A percentile compares a stretch with the other conserved stretches of the same genome.
These are phyloP conservation scores for Suhomyces bolitotheri DNA, from an alignment of 1,139 yeast species.

Conservation along the genomic window DNA sequence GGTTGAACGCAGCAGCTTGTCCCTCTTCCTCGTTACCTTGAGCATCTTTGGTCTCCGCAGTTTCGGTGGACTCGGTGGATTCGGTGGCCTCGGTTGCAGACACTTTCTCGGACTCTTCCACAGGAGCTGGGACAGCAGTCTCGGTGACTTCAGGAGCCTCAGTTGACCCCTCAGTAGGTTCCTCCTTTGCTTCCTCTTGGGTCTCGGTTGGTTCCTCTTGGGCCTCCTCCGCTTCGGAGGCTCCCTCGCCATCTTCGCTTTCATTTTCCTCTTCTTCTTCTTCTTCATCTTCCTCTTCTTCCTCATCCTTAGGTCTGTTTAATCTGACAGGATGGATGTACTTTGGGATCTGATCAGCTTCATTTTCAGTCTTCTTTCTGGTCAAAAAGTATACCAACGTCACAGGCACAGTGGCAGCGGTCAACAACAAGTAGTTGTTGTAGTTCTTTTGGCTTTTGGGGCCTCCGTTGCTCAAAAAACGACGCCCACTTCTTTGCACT, in stretches of 20 bases:
- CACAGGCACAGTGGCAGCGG: constrained; percentile 19
- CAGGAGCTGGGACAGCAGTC: too few species aligned
- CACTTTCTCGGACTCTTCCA: constrained; percentile 9
- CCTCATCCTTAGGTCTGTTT: constrained; percentile 11
- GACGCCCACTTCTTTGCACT: constrained; percentile 16
- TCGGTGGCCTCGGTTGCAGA: constrained; percentile 4
- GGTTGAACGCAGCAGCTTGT: constrained; percentile 77
- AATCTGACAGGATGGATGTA: constrained; percentile 14
- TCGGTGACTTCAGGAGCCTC: constrained; percentile 1
- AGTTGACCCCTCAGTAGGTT: constrained; percentile 1
- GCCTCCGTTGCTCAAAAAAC: constrained; percentile 14
- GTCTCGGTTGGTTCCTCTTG: constrained; percentile 17
- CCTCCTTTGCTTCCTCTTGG: constrained; percentile 9
- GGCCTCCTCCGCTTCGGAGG: constrained; percentile 10
- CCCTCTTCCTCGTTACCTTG: constrained; percentile 24
- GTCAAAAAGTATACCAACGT: constrained; percentile 14
- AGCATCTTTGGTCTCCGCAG: neutral
- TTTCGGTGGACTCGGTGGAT: neutral
- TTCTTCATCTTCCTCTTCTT: constrained; percentile 15
- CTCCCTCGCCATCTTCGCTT: constrained; percentile 7
- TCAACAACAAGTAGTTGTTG: constrained; percentile 14
- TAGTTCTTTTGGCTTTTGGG: constrained; percentile 8
- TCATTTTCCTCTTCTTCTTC: constrained; percentile 15
- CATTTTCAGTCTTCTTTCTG: constrained; percentile 12
- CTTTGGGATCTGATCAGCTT: constrained; percentile 5